A percentile compares a stretch with the other conserved stretches of the same genome.
phyloP scores from a whole-genome alignment of 2,329 filamentous ascomycete genomes.

The Neofusicoccum parvum region DNA sequence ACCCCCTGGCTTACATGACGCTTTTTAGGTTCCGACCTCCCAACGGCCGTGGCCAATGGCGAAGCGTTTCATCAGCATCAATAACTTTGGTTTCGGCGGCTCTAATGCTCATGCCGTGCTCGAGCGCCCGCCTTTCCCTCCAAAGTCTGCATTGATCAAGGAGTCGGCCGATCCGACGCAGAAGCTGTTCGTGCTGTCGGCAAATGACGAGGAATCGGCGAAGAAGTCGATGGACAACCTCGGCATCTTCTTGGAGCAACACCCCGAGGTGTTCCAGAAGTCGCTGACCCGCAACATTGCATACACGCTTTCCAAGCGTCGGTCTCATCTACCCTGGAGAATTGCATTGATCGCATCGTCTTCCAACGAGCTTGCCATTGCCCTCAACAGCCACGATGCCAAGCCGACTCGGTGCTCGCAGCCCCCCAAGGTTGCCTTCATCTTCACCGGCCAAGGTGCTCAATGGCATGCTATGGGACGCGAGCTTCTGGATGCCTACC shows the following conservation, averaged over 20 bases:
- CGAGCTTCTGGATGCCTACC: slow-evolving; percentile 22
- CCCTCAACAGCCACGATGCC: not conserved
- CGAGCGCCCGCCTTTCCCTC: not conserved
- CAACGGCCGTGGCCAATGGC: slow-evolving; percentile 21
- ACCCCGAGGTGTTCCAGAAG: slow-evolving; percentile 20
- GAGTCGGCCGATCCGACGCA: not conserved
- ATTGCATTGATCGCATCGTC: slow-evolving; percentile 7
- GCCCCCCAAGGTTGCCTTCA: slow-evolving; percentile 22
- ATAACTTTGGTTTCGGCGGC: slow-evolving; percentile 25
- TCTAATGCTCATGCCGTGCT: slow-evolving; percentile 23
- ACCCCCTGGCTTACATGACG: not conserved
- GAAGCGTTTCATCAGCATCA: slow-evolving; percentile 20
- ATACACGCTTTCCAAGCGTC: slow-evolving; percentile 19
- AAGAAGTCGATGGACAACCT: slow-evolving; percentile 4
- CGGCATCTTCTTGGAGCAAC: slow-evolving; percentile 19
- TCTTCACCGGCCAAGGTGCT: slow-evolving; percentile 38
- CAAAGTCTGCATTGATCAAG: not conserved
- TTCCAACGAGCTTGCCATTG: slow-evolving; percentile 6
- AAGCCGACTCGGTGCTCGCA: slow-evolving; percentile 1
- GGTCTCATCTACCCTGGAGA: slow-evolving; percentile 12
- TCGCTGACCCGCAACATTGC: slow-evolving; percentile 17
- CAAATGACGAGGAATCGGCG: slow-evolving; percentile 10
- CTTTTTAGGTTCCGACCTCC: not conserved
- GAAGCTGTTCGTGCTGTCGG: slow-evolving; percentile 17
- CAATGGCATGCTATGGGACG: slow-evolving; percentile 28